Conservation (phyloP, 2,329 filamentous ascomycete species). For the Fusarium caatingaense region DNA sequence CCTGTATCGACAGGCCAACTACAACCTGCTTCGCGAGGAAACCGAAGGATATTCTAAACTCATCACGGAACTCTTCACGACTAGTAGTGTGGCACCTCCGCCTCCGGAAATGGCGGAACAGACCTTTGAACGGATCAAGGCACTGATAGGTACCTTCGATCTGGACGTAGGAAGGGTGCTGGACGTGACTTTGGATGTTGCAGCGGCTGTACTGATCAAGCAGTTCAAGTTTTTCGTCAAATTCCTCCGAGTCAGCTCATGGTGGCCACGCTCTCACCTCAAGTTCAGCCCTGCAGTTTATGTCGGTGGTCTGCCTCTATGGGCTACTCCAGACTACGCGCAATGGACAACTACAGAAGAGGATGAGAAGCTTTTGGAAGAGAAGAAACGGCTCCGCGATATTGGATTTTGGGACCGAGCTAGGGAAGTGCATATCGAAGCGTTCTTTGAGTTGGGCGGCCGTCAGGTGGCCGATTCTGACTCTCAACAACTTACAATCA, state of each 20-base stretch:
- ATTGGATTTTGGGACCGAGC: slow-evolving; percentile 82
- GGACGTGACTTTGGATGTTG: slow-evolving; percentile 94
- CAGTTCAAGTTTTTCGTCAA: slow-evolving; percentile 96
- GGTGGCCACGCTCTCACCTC: slow-evolving; percentile 83
- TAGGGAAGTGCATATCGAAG: slow-evolving; percentile 79
- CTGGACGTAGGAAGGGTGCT: slow-evolving; percentile 94
- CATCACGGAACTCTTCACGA: slow-evolving; percentile 94
- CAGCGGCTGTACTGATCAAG: slow-evolving; percentile 91
- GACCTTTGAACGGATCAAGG: slow-evolving; percentile 92
- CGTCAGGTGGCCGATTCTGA: slow-evolving; percentile 72
- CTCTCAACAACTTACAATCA: slow-evolving; percentile 57
- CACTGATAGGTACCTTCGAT: slow-evolving; percentile 95
- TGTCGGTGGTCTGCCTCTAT: slow-evolving; percentile 78
- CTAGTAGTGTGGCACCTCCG: slow-evolving; percentile 78
- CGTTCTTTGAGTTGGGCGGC: slow-evolving; percentile 90
- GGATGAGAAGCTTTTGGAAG: slow-evolving; percentile 69
- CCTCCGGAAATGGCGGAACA: slow-evolving; percentile 81
- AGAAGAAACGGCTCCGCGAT: slow-evolving; percentile 74
- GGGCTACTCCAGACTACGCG: slow-evolving; percentile 80
- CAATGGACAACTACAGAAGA: slow-evolving; percentile 74
- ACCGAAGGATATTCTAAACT: slow-evolving; percentile 97
- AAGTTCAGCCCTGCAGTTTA: slow-evolving; percentile 59
- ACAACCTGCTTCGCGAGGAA: slow-evolving; percentile 94
- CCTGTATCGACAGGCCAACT: slow-evolving; percentile 95
- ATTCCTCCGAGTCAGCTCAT: slow-evolving; percentile 89